phyloP scores from a whole-genome alignment of 768 basidiomycete genomes.

The Boletales sp. region DNA sequence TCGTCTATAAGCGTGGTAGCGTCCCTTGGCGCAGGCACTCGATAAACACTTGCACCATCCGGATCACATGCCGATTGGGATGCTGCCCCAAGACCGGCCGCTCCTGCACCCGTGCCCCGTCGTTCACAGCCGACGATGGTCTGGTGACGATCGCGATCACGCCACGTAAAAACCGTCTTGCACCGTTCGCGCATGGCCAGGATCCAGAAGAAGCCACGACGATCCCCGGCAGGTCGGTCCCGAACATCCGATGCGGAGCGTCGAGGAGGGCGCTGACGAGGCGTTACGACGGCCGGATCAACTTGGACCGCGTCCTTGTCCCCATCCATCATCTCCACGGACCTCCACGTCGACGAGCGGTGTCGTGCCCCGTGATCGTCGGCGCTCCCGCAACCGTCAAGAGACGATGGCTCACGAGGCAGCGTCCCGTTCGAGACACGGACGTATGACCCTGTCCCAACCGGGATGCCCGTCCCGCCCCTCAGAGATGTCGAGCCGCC shows the following conservation, averaged over 20 bases:
- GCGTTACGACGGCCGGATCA: slow-evolving; percentile 18
- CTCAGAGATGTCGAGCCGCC: too few relatives aligned
- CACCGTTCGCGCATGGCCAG: not conserved
- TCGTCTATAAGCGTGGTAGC: slow-evolving; percentile 7
- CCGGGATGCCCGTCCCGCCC: not conserved
- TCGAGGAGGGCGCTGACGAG: not conserved
- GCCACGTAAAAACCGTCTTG: slow-evolving; percentile 9
- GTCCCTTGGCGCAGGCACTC: slow-evolving; percentile 8
- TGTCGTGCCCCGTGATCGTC: not conserved
- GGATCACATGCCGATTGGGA: not conserved
- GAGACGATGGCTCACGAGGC: not conserved
- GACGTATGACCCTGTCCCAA: not conserved
- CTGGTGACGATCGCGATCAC: slow-evolving; percentile 1
- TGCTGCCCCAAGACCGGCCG: too few relatives aligned
- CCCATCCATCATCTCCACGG: not conserved
- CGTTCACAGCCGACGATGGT: not conserved
- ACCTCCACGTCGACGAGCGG: not conserved
- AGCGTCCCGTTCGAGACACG: not conserved
- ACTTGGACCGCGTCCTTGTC: not conserved
- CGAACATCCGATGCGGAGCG: not conserved
- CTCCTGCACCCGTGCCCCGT: not conserved
- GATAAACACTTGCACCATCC: not conserved
- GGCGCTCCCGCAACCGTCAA: not conserved
- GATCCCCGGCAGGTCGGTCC: not conserved
- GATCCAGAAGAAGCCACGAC: too few relatives aligned